Base-by-base conservation (phyloP, 2,329 filamentous ascomycete genomes). In the Fusarium lyarnte region DNA sequence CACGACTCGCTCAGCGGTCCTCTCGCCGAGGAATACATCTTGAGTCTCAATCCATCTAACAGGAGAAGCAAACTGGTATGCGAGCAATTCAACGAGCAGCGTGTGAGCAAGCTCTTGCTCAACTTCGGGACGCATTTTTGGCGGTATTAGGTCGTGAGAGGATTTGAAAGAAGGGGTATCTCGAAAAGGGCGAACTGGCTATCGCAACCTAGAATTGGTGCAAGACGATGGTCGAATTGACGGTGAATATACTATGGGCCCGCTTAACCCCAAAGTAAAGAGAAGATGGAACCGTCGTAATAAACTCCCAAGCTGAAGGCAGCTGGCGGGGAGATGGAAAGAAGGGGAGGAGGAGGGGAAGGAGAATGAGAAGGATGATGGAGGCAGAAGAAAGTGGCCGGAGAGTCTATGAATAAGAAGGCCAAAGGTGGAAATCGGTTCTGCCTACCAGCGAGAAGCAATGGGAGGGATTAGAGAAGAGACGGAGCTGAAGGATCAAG, bases 41-140 rank as follows among this genome's bases (percentile, higher is more conserved):
- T 99, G 96, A 61, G 96, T 99, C 86, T 99, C 96, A 84, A 99
- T 99, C 96, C 96, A 99, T 91, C 96, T 92, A 78, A 99, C 96
- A 55, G 96, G 96, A 60, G 95, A 98, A 79, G 96, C 96, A 84
- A 99, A 99, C 83, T 99, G 96, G 85, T 98, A 99, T 87, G 96
- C 96, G 77, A 99, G 91, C 74, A 99, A 93, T 91, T 99, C 96
- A 76, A 99, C 94, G 82, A 99, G 93, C 85, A 99, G 90, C 77
- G 95, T 98, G 85, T 99, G 95, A 81, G 96, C 93, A 84, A 99
- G 93, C 88, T 99, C 96, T 86, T 99, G 96, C 91, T 99, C 95
- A 84, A 98, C 89, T 90, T 99, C 96, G 84, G 96, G 96, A 88
- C 94, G 94, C 95, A 98, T 98, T 78, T 78, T 79, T 92, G 86